Evolutionary conservation across 305 asterid genomes (phyloP), one percentile per base, ranked within the genome.

Genomic region (Fraxinus ornus): DNA sequence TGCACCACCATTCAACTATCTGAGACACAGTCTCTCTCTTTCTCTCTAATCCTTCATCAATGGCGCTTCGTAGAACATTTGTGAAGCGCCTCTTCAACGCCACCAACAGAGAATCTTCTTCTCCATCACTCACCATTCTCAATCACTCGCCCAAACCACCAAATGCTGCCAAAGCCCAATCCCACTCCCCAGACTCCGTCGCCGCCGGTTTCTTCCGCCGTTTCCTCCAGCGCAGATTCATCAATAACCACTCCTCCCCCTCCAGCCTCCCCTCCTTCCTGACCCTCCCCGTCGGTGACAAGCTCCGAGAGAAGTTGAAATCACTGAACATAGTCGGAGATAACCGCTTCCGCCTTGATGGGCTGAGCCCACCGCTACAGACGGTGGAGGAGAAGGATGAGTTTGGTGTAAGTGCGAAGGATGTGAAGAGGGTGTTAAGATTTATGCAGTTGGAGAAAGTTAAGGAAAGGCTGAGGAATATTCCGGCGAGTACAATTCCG

Each of bases 51-150:
- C 76, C 28, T 12, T 76, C 64, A 41, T 24, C 76, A 88, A 93
- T 94, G 97, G 94, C 95, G 80, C 91, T 93, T 83, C 93, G 91
- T 17, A 81, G 86, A 79, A 41, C 90, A 19, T 76, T 92, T 0
- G 78, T 90, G 12, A 93, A 88, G 89, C 91, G 92, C 35, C 79
- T 89, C 9, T 75, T 85, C 81, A 2, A 32, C 84, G 75, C 77
- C 82, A 13, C 86, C 82, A 10, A 8, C 13, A 30, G 66, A 28
- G 21, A 37, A 77, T 47, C 62, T 15, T 41, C 86, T 35, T 52
- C 89, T 66, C 73, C 79, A 22, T 86, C 80, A 7, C 26, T 49
- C 1, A 33, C 70, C 35, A 77, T 73, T 76, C 70, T 76, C 8
- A 22, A 60, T n/a, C 13, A 60, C 70, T 19, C 30, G 28, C 70